phyloP scores from a whole-genome alignment of 2,329 filamentous ascomycete genomes.

The Sordariomycetes sp. region DNA sequence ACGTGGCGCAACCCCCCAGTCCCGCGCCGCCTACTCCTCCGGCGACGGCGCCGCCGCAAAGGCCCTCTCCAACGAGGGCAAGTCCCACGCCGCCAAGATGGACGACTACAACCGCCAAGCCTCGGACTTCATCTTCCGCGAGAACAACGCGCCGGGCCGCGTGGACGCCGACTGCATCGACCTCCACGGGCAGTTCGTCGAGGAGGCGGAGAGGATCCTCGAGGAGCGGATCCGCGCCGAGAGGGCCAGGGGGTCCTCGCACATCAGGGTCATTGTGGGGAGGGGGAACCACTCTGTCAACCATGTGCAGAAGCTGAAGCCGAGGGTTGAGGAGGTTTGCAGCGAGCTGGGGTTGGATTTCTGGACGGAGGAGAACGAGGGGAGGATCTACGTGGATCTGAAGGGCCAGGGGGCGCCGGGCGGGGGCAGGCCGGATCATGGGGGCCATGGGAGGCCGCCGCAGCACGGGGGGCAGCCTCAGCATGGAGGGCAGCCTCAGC shows the following conservation, averaged over 20 bases:
- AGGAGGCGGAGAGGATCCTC: slow-evolving; percentile 79
- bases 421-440: slow-evolving; percentile 21
- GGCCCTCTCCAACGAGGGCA: slow-evolving; percentile 71
- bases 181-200: slow-evolving; percentile 85
- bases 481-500: slow-evolving; percentile 26
- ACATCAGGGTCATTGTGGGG: slow-evolving; percentile 91
- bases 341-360: slow-evolving; percentile 71
- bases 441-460: slow-evolving; percentile 14
- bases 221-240: slow-evolving; percentile 76
- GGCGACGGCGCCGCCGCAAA: slow-evolving; percentile 81
- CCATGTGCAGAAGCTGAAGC: slow-evolving; percentile 89
- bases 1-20: slow-evolving; percentile 22
- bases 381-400: slow-evolving; percentile 78
- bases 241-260: slow-evolving; percentile 56
- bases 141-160: slow-evolving; percentile 72
- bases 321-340: slow-evolving; percentile 82
- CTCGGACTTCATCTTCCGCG: slow-evolving; percentile 86
- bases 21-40: slow-evolving; percentile 65
- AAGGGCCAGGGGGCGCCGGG: slow-evolving; percentile 40
- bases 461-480: slow-evolving; percentile 25
- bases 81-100: slow-evolving; percentile 71
- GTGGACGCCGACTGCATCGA: slow-evolving; percentile 78
- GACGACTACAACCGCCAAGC: slow-evolving; percentile 85
- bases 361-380: slow-evolving; percentile 76
- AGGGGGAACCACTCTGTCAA: slow-evolving; percentile 79